A percentile compares a stretch with the other conserved stretches of the same genome.
phyloP scores from a whole-genome alignment of 805 yeast genomes.

The Henningerozyma blattae region DNA sequence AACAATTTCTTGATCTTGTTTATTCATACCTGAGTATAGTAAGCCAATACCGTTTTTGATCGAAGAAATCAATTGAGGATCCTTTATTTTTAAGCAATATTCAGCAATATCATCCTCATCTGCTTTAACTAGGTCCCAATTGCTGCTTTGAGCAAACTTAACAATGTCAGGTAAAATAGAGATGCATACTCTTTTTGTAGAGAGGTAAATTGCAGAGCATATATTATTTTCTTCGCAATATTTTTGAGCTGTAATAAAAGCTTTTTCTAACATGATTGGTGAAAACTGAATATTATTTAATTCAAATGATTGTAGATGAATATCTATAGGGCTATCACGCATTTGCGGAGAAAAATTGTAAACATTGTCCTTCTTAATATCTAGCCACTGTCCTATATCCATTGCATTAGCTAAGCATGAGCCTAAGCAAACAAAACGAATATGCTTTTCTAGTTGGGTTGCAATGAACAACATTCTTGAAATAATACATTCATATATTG shows the following conservation, averaged over 20 bases:
- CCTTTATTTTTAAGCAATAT: constrained; percentile 34
- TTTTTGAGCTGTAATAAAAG: constrained; percentile 16
- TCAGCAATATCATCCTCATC: constrained; percentile 25
- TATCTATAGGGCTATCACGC: constrained; percentile 42
- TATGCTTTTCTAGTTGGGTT: constrained; percentile 43
- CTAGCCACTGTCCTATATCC: constrained; percentile 82
- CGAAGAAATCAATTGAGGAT: constrained; percentile 31
- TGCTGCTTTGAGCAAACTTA: neutral
- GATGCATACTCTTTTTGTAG: neutral
- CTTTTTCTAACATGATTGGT: constrained; percentile 38
- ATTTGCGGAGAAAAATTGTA: constrained; percentile 63
- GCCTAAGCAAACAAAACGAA: constrained; percentile 60
- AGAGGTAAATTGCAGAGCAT: neutral
- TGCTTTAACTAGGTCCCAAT: neutral
- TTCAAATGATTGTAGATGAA: constrained; percentile 40
- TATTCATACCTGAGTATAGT: constrained; percentile 44
- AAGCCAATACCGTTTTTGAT: constrained; percentile 54
- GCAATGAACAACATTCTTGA: constrained; percentile 63
- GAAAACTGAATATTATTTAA: constrained; percentile 29
- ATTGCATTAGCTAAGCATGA: constrained; percentile 61
- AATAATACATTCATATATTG: constrained; percentile 55
- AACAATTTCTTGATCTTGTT: constrained; percentile 41
- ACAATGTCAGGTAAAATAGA: neutral
- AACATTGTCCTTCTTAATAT: constrained; percentile 45
- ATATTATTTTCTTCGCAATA: neutral